These are phyloP conservation scores for Ophiosphaerella korrae DNA, from an alignment of 2,329 filamentous ascomycete species.

Conservation along the genomic window DNA sequence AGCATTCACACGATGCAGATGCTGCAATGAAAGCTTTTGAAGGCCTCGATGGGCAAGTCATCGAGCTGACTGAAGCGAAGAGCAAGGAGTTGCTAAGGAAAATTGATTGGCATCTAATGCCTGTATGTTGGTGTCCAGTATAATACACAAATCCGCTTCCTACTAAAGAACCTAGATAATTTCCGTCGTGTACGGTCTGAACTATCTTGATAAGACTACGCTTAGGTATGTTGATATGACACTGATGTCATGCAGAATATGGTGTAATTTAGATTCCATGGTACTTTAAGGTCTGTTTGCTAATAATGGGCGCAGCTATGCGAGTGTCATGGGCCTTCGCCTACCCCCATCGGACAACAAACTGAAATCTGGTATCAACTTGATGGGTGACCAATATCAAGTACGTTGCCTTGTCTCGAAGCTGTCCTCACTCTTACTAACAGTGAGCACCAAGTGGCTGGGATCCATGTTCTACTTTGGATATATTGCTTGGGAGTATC, in stretches of 20 bases:
- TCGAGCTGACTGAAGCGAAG: conserved; percentile 61
- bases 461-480: conserved; percentile 59
- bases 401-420: no score
- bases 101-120: conserved; percentile 68
- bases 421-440: no score
- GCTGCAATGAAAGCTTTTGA: conserved; percentile 64
- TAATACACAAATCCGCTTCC: neutral
- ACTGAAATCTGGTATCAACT: conserved; percentile 48
- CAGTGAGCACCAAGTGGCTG: conserved; percentile 47
- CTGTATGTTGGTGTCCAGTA: conserved; percentile 35
- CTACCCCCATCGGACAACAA: conserved; percentile 36
- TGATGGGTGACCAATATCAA: conserved; percentile 57
- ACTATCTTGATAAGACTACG: conserved; percentile 66
- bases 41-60: conserved; percentile 54
- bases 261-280: no score
- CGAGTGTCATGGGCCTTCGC: conserved; percentile 57
- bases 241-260: no score
- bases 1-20: conserved; percentile 64
- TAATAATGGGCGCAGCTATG: conserved; percentile 41
- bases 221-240: conserved; percentile 34
- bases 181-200: conserved; percentile 63
- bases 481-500: conserved; percentile 67
- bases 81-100: conserved; percentile 63
- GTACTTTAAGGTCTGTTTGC: no score
- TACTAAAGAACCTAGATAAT: conserved; percentile 50